phyloP scores from a whole-genome alignment of 352 stramenopile species.

The Phytophthora chlamydospora region DNA sequence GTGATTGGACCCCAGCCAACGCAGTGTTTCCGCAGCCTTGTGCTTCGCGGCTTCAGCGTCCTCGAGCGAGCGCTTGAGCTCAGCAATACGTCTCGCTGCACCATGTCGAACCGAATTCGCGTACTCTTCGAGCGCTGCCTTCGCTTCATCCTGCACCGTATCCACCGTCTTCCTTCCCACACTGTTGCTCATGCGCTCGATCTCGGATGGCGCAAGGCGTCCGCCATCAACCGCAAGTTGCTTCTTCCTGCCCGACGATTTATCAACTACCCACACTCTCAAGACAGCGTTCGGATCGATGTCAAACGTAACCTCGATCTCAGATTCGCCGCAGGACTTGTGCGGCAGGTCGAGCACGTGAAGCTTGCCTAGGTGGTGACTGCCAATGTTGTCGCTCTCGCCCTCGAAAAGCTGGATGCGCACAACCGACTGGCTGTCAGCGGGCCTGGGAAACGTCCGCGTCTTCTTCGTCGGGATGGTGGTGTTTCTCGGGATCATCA shows the following conservation, averaged over 20 bases:
- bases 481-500: slow-evolving; percentile 4
- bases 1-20: background rate
- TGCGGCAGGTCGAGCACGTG: background rate
- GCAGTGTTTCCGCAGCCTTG: background rate
- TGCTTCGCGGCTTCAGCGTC: background rate
- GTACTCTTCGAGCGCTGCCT: background rate
- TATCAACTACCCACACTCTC: background rate
- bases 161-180: too few relatives aligned
- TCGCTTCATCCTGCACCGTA: background rate
- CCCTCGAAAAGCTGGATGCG: background rate
- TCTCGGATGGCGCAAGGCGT: background rate
- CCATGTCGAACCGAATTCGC: background rate
- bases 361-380: background rate
- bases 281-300: background rate
- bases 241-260: background rate
- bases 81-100: background rate
- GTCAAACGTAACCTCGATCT: slow-evolving; percentile 5
- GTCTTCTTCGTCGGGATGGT: slow-evolving; percentile 8
- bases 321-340: background rate
- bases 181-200: slow-evolving; percentile 6
- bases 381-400: background rate
- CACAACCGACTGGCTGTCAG: slow-evolving; percentile 3
- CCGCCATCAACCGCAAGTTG: background rate
- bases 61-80: slow-evolving; percentile 4
- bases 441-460: slow-evolving; percentile 1